A percentile compares a stretch with the other conserved stretches of the same genome.
Evolutionary conservation across 345 rosid species (phyloP).

Genomic region (Euphorbia tirucalli): DNA sequence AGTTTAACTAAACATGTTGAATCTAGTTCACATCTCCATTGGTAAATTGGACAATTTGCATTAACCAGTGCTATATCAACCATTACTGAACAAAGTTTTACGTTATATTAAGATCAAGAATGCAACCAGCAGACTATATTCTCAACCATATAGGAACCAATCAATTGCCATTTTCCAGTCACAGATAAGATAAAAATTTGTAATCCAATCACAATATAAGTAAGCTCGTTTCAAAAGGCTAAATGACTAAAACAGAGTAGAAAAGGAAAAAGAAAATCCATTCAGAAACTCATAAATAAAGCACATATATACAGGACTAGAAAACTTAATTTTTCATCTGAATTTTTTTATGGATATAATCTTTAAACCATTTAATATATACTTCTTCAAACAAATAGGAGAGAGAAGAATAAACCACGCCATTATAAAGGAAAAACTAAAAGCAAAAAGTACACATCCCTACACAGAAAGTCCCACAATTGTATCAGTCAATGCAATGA

Average conservation of each 20-base stretch:
- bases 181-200: not conserved
- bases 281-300: not conserved
- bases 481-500: too few relatives aligned
- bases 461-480: too few relatives aligned
- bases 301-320: not conserved
- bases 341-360: not conserved
- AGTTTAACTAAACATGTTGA: not conserved
- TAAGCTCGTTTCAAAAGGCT: not conserved
- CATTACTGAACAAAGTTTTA: not conserved
- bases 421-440: too few relatives aligned
- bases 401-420: too few relatives aligned
- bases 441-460: too few relatives aligned
- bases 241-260: not conserved
- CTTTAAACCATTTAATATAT: not conserved
- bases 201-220: slow-evolving; percentile 2
- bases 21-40: slow-evolving; percentile 1
- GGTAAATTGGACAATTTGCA: not conserved
- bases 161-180: not conserved
- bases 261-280: not conserved
- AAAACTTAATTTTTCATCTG: not conserved
- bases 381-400: not conserved
- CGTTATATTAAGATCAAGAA: not conserved
- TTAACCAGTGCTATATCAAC: not conserved
- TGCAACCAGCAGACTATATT: not conserved
- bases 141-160: not conserved